phyloP scores from a whole-genome alignment of 2,329 filamentous ascomycete species.

The Fusarium sp. region DNA sequence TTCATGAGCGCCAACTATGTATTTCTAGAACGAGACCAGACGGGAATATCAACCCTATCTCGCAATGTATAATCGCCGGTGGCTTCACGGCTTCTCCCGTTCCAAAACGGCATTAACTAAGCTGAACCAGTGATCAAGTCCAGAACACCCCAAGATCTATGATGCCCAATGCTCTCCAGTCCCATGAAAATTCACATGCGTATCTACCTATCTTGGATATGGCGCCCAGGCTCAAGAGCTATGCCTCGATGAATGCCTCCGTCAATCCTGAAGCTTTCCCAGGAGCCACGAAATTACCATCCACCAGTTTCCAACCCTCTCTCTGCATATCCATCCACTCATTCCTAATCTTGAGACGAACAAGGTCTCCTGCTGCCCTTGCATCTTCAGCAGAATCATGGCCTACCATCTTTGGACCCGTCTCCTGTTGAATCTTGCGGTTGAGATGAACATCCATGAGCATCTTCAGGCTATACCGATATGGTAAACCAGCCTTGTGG shows the following conservation, averaged over 20 bases:
- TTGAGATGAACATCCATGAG: slow-evolving; percentile 77
- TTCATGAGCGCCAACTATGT: slow-evolving; percentile 46
- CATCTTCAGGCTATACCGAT: slow-evolving; percentile 79
- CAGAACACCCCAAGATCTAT: neutral
- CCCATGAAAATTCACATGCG: neutral
- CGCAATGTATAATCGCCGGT: slow-evolving; percentile 33
- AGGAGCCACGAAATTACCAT: slow-evolving; percentile 58
- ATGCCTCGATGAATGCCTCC: slow-evolving; percentile 52
- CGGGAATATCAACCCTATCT: slow-evolving; percentile 39
- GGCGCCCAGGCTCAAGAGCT: neutral
- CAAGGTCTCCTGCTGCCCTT: slow-evolving; percentile 85
- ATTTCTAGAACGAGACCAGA: slow-evolving; percentile 47
- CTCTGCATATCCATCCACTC: slow-evolving; percentile 75
- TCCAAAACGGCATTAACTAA: neutral
- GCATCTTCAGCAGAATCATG: slow-evolving; percentile 96
- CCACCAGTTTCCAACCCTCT: slow-evolving; percentile 72
- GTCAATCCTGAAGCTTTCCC: slow-evolving; percentile 45
- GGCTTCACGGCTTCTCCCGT: neutral
- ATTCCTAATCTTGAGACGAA: slow-evolving; percentile 74
- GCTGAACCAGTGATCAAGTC: neutral
- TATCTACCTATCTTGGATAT: neutral
- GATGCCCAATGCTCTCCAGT: neutral
- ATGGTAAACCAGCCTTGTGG: slow-evolving; percentile 78
- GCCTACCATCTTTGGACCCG: slow-evolving; percentile 61
- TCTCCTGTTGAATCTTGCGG: slow-evolving; percentile 81